Conservation (phyloP, 2,329 filamentous ascomycete genomes). For the Aphanocladium album region DNA sequence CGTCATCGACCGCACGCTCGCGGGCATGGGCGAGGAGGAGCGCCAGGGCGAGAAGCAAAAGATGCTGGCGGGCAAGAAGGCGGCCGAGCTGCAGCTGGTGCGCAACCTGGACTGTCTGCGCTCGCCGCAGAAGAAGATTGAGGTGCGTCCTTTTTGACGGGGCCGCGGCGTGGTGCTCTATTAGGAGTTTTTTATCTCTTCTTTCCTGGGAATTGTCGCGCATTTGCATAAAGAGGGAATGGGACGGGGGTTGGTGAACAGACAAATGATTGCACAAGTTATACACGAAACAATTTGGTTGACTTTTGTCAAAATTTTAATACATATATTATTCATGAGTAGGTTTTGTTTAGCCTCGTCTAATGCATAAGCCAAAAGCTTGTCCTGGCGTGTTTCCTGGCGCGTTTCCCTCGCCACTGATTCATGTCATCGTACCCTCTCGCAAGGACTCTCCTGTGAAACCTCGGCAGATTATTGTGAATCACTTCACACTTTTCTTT, state of each 20-base stretch:
- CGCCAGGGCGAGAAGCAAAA: conserved; percentile 54
- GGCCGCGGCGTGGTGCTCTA: too few relatives aligned
- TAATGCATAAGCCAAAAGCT: neutral
- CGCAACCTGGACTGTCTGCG: conserved; percentile 66
- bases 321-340: neutral
- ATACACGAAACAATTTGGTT: neutral
- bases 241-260: too few relatives aligned
- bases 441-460: neutral
- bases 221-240: too few relatives aligned
- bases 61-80: conserved; percentile 64
- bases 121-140: conserved; percentile 60
- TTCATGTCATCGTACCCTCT: neutral
- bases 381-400: neutral
- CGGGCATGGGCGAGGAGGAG: conserved; percentile 39
- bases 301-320: neutral
- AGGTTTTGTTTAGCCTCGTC: neutral
- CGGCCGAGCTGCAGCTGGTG: conserved; percentile 82
- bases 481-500: too few relatives aligned
- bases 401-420: too few relatives aligned
- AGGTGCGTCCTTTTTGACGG: conserved; percentile 39
- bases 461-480: too few relatives aligned
- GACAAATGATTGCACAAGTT: neutral
- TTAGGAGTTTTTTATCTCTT: neutral
- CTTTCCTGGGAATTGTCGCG: too few relatives aligned
- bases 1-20: conserved; percentile 40